These are phyloP conservation scores for Beta macrorhiza DNA, from an alignment of 179 eudicot species.

Conservation along the genomic window DNA sequence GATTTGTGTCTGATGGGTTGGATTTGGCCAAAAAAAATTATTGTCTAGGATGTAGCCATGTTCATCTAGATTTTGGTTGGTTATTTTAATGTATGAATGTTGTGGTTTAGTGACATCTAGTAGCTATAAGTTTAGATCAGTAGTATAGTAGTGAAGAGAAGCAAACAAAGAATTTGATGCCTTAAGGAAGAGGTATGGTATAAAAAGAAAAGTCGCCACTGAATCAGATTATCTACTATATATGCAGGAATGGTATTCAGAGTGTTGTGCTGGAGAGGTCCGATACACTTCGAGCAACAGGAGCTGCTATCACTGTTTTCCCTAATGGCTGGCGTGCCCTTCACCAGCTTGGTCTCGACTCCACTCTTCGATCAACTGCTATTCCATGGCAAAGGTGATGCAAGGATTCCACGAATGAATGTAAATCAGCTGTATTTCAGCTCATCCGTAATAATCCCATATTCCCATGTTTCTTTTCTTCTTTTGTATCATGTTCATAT, in stretches of 20 bases:
- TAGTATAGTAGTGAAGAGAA: not conserved
- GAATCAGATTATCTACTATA: not conserved
- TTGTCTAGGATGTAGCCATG: no score
- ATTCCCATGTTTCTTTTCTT: no score
- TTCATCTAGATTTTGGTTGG: no score
- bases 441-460: not conserved
- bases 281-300: constrained; percentile 16
- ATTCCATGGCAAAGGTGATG: constrained; percentile 15
- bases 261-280: constrained; percentile 35
- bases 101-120: not conserved
- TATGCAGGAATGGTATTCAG: constrained; percentile 32
- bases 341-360: constrained; percentile 32
- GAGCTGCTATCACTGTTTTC: constrained; percentile 27
- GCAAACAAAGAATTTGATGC: not conserved
- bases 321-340: constrained; percentile 39
- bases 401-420: not conserved
- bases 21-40: no score
- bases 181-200: not conserved
- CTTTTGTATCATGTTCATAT: no score
- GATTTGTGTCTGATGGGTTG: no score
- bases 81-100: not conserved
- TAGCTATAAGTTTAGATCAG: not conserved
- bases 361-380: constrained; percentile 28
- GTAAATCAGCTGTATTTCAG: not conserved
- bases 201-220: not conserved